These are phyloP conservation scores for Colletotrichum sp. DNA, from an alignment of 2,329 filamentous ascomycete genomes.

Conservation along the genomic window DNA sequence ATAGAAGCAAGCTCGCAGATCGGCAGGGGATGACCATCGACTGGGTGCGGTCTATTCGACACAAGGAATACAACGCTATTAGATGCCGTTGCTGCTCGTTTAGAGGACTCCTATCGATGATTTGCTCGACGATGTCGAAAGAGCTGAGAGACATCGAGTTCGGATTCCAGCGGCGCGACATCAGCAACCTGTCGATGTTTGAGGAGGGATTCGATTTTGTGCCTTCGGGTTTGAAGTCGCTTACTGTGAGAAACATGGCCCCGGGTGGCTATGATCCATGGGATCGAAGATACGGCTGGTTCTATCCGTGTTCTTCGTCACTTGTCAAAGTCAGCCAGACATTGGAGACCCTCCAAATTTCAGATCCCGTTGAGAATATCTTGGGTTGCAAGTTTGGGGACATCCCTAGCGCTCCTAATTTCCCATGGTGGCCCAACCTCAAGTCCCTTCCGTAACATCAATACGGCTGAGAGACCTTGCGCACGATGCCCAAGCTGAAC, in stretches of 20 bases:
- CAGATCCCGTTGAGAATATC: neutral
- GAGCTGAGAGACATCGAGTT: too few relatives aligned
- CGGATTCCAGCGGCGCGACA: neutral
- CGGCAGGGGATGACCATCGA: neutral
- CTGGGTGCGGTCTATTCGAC: neutral
- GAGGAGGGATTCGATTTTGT: neutral
- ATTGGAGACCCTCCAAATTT: neutral
- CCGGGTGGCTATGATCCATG: neutral
- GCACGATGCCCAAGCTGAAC: neutral
- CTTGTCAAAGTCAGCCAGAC: neutral
- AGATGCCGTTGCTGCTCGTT: accelerated
- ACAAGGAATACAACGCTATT: accelerated
- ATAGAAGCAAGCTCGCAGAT: neutral
- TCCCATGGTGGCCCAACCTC: neutral
- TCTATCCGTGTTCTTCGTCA: neutral
- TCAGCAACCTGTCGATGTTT: neutral
- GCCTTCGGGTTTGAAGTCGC: neutral
- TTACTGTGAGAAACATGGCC: neutral
- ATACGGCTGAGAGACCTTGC: accelerated
- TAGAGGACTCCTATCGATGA: neutral
- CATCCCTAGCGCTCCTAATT: too few relatives aligned
- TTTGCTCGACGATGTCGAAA: neutral
- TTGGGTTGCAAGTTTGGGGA: neutral
- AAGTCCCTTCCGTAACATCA: neutral
- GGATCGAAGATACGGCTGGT: too few relatives aligned